phyloP scores from a whole-genome alignment of 2,329 filamentous ascomycete genomes.

The Exophiala aquamarina region DNA sequence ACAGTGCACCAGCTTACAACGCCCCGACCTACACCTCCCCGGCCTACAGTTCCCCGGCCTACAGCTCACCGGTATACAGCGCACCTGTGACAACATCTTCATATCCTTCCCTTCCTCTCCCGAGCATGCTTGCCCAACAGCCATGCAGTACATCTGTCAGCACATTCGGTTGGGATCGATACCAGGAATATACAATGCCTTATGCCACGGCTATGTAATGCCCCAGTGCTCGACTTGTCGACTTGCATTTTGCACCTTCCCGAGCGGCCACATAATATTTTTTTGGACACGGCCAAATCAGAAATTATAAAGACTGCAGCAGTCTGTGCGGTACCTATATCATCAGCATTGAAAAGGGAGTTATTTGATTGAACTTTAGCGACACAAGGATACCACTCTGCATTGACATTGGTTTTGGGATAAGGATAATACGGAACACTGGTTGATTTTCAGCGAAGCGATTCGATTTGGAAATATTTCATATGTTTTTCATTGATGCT shows the following conservation, averaged over 20 bases:
- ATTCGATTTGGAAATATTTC: conserved; percentile 40
- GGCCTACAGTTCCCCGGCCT: conserved; percentile 59
- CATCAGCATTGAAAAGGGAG: conserved; percentile 26
- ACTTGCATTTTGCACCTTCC: conserved; percentile 48
- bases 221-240: conserved; percentile 52
- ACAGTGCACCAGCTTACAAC: conserved; percentile 73
- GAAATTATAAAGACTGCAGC: too few relatives aligned
- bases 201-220: conserved; percentile 81
- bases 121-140: conserved; percentile 81
- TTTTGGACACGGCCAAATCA: background rate
- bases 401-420: conserved; percentile 32
- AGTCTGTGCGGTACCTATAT: conserved; percentile 32
- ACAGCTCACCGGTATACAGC: conserved; percentile 73
- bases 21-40: conserved; percentile 56
- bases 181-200: conserved; percentile 73
- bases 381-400: conserved; percentile 45
- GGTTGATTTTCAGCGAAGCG: conserved; percentile 52
- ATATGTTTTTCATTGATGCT: conserved; percentile 26
- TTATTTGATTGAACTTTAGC: conserved; percentile 44
- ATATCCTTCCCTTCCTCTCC: conserved; percentile 75
- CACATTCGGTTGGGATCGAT: conserved; percentile 82
- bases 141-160: conserved; percentile 75
- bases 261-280: conserved; percentile 5
- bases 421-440: conserved; percentile 38
- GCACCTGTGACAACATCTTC: conserved; percentile 40